Base-by-base conservation (phyloP, 1,139 yeast genomes). In the Meyerozyma carpophila region DNA sequence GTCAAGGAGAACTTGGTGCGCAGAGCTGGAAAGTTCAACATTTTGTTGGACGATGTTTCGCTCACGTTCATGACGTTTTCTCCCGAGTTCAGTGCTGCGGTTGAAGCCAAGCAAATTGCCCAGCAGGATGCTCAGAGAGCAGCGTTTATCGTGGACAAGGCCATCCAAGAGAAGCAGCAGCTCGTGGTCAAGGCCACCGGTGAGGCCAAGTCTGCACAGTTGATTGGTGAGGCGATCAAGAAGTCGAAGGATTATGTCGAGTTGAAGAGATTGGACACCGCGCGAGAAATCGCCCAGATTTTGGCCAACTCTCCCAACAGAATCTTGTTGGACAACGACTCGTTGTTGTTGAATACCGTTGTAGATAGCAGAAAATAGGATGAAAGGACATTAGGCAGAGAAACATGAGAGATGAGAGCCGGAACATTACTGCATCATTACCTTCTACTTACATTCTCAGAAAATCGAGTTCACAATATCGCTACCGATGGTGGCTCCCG, bases 41-140 rank as follows among this genome's bases (percentile, higher is more conserved):
- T 93, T 52, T 65, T 81, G 52, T 76, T 93, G 57, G 99, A 93
- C 65, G 98, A 93, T 67, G 98, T 94, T 41, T 93, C 98, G 6
- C 78, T 91, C 61, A 93, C 98, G 2, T 87, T 73, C 58, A 94
- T 93, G 97, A 88, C 97, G 1, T 93, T 93, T 66, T 87, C 96
- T 3, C 99, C 99, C 24, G 98, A 93, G 66, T 93, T 93, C 66
- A 91, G 98, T 44, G 83, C 85, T 40, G 98, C 99, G 2, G 99
- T 93, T 43, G 99, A 93, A 70, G 96, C 97, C 47, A 93, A 93
- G 70, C 98, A 93, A 71, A 93, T 93, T 65, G 98, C 99, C 31
- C 98, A 94, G 68, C 99, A 93, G 72, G 98, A 93, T 64, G 98
- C 98, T 26, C 97, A 93, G 70, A 82, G 96, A 65, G 98, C 98